Evolutionary conservation across 306 rosid genomes (phyloP).

Genomic region (Cotoneaster glaucophyllus): DNA sequence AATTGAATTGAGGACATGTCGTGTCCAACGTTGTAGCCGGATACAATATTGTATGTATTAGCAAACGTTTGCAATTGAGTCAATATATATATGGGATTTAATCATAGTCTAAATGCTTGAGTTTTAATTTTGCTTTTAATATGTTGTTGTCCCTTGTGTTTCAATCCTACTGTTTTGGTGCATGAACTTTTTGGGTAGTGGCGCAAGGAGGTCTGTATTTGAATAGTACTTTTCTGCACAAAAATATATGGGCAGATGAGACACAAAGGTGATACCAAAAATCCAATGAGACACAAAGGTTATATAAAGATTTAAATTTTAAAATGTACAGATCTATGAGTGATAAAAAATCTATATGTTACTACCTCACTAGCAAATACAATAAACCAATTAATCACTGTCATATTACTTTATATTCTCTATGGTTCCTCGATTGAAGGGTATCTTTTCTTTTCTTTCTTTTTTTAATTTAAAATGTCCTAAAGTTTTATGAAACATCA

Average conservation of each 20-base stretch:
- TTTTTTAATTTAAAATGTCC: neutral
- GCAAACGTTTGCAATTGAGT: neutral
- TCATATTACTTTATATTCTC: neutral
- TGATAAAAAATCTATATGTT: neutral
- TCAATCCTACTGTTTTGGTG: neutral
- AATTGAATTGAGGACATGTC: no score
- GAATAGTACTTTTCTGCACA: conserved; percentile 1
- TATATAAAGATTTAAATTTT: neutral
- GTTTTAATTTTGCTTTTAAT: neutral
- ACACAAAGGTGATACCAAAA: neutral
- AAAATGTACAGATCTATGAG: neutral
- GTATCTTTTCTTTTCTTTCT: neutral
- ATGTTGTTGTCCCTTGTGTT: neutral
- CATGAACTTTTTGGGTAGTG: neutral
- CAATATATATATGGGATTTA: neutral
- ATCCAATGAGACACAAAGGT: neutral
- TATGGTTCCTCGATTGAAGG: neutral
- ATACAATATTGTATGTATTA: neutral
- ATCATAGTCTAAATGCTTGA: neutral
- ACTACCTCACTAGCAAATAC: neutral
- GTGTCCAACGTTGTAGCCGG: neutral
- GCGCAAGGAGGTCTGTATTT: neutral
- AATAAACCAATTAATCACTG: neutral
- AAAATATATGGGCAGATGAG: neutral
- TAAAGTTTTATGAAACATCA: neutral